phyloP scores from a whole-genome alignment of 106 monocot species.

The Allium sativum region DNA sequence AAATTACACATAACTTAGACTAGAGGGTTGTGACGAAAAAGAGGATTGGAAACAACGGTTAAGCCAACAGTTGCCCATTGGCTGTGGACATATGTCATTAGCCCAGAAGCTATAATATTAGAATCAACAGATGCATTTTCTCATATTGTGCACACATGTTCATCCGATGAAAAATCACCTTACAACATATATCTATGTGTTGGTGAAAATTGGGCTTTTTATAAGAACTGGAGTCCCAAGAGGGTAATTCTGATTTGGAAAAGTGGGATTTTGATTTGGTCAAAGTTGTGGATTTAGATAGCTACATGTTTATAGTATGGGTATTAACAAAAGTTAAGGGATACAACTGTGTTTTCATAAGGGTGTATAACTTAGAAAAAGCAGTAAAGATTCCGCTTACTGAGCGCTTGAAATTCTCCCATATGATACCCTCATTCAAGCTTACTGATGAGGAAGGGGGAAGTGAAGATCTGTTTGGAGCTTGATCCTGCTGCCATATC shows the following conservation, averaged over 20 bases:
- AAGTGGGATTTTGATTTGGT: conserved; percentile 71
- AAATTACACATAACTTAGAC: conserved; percentile 52
- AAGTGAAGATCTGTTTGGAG: conserved; percentile 52
- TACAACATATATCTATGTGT: conserved; percentile 32
- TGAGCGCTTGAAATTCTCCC: conserved; percentile 59
- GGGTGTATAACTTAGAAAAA: neutral
- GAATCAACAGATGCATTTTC: conserved; percentile 32
- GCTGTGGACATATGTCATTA: conserved; percentile 33
- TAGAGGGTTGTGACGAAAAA: conserved; percentile 29
- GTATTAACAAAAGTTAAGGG: conserved; percentile 42
- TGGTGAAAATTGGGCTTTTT: conserved; percentile 57
- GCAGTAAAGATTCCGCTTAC: conserved; percentile 20
- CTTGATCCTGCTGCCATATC: conserved; percentile 69
- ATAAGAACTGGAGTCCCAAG: conserved; percentile 37
- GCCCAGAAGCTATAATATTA: neutral
- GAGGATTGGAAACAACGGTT: conserved; percentile 28
- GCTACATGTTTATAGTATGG: conserved; percentile 5
- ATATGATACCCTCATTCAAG: conserved; percentile 48
- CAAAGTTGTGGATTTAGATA: conserved; percentile 20
- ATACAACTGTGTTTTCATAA: conserved; percentile 42
- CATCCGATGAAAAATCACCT: conserved; percentile 5
- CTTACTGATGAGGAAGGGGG: conserved; percentile 49
- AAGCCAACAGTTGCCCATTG: conserved; percentile 15
- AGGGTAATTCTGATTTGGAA: conserved; percentile 28
- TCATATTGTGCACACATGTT: conserved; percentile 22